Base-by-base conservation (phyloP, 2,329 filamentous ascomycete genomes). In the Pseudogymnoascus sp. region DNA sequence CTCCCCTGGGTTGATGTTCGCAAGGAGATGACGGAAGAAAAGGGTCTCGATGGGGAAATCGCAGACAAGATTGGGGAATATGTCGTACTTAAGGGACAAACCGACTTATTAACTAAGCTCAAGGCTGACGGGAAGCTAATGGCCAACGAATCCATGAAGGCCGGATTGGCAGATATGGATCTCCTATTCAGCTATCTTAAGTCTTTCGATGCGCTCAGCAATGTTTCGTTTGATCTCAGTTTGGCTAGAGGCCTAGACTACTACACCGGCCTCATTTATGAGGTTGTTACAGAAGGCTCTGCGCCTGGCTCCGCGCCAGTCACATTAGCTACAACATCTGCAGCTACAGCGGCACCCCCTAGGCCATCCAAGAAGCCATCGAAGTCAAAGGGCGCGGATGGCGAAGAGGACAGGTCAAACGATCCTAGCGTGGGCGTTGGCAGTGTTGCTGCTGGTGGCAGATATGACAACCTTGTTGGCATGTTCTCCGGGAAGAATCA, bases 21-120 rank as follows among this genome's bases (percentile, higher is more conserved):
- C 74, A 89, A 89, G 75, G 92, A 97, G 75, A 97, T 97, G 92
- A 88, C 90, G 0, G 90, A 93, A 68, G 90, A 95, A 67, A 97
- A 97, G 79, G 92, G 91, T 0, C 80, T 97, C 1, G 83, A 85
- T 44, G 79, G 80, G 23, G 86, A 84, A 12, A 84, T 93, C 31
- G 93, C 93, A 56, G 92, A 97, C 77, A 88, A 85, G 71, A 96
- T 97, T 70, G 91, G 92, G 70, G 84, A 87, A 71, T 96, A 88
- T 75, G 91, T 93, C n/a, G 81, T 88, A 64, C 82, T 82, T 67
- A 94, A 89, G 77, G 91, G 91, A 62, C 83, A 86, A 60, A 82
- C 83, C 64, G 89, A 94, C 65, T 80, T 96, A 60, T 80, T 97
- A 16, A 80, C 87, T 64, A 83, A 84, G 69, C 78, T 96, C 59